Base-by-base conservation (phyloP, 2,329 filamentous ascomycete genomes). In the Diplodia sapinea region DNA sequence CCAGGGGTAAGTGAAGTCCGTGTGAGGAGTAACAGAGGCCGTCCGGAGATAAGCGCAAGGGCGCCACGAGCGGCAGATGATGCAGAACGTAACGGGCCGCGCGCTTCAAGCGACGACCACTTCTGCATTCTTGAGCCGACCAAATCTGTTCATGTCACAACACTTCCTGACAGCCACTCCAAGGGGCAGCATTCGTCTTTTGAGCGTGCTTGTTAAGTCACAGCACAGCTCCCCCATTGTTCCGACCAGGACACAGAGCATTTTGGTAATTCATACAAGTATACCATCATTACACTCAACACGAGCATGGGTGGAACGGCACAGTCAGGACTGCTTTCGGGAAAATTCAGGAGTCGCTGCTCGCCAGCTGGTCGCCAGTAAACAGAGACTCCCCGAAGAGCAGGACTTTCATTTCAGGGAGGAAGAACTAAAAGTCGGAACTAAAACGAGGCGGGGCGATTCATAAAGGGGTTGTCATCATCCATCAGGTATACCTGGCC, bases 281-380 rank as follows among this genome's bases (percentile, higher is more conserved):
- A 23, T 23, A 23, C 23, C 23, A 31, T 20, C 4, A 9, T 38
- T 7, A 38, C 29, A 11, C 15, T 59, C 29, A 38, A 8, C 17
- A 15, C 12, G 17, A 51, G 47, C 47, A 63, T 38, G 59, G 31
- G 31, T 31, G 23, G 23, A 49, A 51, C 29, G 17, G 36, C 59
- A 63, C 59, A 38, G 59, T 51, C 59, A 31, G 29, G 47, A 51
- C 59, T 63, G 59, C 47, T 49, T 63, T 49, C 59, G 59, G 23
- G 29, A 8, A 36, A 33, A 50, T 20, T 15, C 17, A 33, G 57
- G 26, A 62, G 26, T n/a, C 23, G 26, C 20, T 3, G 31, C 40
- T 29, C 20, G 38, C 56, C 36, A 26, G 50, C 7, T 12, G 15
- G n/a, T 8, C 20, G 43, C 43, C 23, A 38, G 11, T 17, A 29